Evolutionary conservation across 371 early-diverging fungal species (phyloP).

Genomic region (Lichtheimia ornata): DNA sequence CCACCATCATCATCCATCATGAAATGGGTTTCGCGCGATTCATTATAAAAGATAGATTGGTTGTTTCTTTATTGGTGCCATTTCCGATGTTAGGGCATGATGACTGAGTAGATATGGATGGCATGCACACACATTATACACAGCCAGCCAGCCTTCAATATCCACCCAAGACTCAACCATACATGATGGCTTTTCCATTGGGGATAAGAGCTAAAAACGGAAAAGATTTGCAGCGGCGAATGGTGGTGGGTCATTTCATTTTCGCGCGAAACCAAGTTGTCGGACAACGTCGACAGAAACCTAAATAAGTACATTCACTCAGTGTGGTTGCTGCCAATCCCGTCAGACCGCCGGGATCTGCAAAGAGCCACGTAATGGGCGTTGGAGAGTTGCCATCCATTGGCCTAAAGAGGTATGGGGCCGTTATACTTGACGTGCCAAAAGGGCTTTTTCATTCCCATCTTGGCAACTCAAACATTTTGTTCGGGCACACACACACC

Average conservation of each 20-base stretch:
- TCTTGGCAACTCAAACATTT: neutral
- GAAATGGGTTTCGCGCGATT: neutral
- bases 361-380: too few species aligned
- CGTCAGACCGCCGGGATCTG: slow-evolving; percentile 10
- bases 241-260: slow-evolving; percentile 6
- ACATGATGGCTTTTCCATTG: too few species aligned
- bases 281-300: slow-evolving; percentile 7
- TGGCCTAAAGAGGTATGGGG: neutral
- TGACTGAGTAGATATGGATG: too few species aligned
- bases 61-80: slow-evolving; percentile 11
- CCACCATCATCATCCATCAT: neutral
- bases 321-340: slow-evolving; percentile 5
- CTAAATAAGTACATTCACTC: neutral
- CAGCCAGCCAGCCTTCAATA: too few species aligned
- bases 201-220: neutral
- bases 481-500: neutral
- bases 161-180: too few species aligned
- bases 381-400: too few species aligned
- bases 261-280: slow-evolving; percentile 15
- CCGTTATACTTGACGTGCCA: neutral
- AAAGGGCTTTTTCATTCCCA: neutral
- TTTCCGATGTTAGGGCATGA: slow-evolving; percentile 5
- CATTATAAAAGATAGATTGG: neutral
- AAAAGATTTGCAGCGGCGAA: slow-evolving; percentile 18
- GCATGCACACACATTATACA: too few species aligned